A percentile compares a stretch with the other conserved stretches of the same genome.
These are phyloP conservation scores for Taphrina communis DNA, from an alignment of 1,139 yeast genomes.

Conservation along the genomic window DNA sequence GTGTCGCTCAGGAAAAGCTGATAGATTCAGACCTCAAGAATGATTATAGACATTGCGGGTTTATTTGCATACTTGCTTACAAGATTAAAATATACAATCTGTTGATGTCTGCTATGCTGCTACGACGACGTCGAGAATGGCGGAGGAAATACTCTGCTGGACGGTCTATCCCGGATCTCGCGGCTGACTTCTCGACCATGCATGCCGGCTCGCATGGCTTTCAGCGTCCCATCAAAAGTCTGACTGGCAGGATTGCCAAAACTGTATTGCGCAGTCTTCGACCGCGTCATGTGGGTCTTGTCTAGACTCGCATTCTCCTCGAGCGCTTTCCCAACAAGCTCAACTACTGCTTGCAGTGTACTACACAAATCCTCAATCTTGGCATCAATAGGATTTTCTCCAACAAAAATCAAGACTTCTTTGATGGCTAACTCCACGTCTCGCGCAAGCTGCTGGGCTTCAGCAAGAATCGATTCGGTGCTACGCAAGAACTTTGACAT, in stretches of 20 bases:
- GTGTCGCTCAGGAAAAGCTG: neutral
- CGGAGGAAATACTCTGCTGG: constrained; percentile 28
- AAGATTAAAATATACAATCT: neutral
- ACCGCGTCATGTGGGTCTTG: neutral
- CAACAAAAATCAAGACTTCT: constrained; percentile 22
- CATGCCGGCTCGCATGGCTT: constrained; percentile 30
- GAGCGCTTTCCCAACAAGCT: constrained; percentile 13
- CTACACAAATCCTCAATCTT: constrained; percentile 27
- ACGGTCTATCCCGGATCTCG: constrained; percentile 20
- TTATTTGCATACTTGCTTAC: constrained; percentile 1
- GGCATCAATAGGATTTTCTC: constrained; percentile 9
- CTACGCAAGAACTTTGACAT: constrained; percentile 21
- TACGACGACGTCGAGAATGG: constrained; percentile 6
- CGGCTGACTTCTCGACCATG: constrained; percentile 30
- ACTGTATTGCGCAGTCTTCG: neutral
- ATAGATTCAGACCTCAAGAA: constrained; percentile 2
- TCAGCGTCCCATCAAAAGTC: constrained; percentile 22
- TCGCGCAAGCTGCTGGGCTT: constrained; percentile 4
- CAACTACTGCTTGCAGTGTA: constrained; percentile 8
- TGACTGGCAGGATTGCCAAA: neutral
- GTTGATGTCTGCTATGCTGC: neutral
- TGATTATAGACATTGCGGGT: neutral
- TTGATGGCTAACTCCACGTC: constrained; percentile 6
- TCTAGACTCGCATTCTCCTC: constrained; percentile 13
- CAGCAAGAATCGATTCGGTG: constrained; percentile 1